Evolutionary conservation across 768 basidiomycete species (phyloP), one percentile per base, ranked within the genome.

Genomic region (Macrolepiota dolichaula): DNA sequence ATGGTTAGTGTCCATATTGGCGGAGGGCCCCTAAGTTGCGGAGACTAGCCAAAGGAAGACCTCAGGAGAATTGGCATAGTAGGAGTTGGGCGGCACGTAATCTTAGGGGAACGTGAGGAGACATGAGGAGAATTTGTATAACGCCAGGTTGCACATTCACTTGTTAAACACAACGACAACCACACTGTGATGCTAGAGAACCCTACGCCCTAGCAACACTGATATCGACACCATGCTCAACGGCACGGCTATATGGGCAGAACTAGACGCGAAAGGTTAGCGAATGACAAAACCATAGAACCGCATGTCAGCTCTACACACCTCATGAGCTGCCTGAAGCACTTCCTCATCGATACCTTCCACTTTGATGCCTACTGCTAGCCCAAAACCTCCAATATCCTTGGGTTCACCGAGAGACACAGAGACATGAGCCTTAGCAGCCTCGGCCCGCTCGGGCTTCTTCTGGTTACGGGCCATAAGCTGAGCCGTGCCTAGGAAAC

Each of bases 401-500:
- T 78, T 77, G 2, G 89, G 80, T 64, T 81, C 77, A 4, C 90
- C 90, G 40, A 92, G 76, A 53, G 82, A 78, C 12, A 92, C 90
- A 36, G 72, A 78, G 0, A 85, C 77, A 60, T 84, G 81, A 35
- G 91, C 82, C n/a, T 82, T 77, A 1, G 87, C 89, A 17, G 83
- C 77, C 51, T 80, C 78, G 1, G 80, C 84, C 62, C 77, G 77
- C 0, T 85, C 83, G 35, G 73, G 70, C 71, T 85, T 86, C 19
- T 86, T 86, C 64, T 77, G 67, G 22, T 77, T 72, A 22, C 77
- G 74, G 0, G 88, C 87, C 35, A 81, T 74, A 44, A 82, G 68
- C 68, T 90, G 88, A 57, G 91, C 70, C 0, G 90, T 90, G 4
- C 87, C 85, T 0, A 91, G 78, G 69, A 91, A 81, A 68, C 90